Conservation (phyloP, 78 protist genomes). For the Dictyostelium discoideum region DNA sequence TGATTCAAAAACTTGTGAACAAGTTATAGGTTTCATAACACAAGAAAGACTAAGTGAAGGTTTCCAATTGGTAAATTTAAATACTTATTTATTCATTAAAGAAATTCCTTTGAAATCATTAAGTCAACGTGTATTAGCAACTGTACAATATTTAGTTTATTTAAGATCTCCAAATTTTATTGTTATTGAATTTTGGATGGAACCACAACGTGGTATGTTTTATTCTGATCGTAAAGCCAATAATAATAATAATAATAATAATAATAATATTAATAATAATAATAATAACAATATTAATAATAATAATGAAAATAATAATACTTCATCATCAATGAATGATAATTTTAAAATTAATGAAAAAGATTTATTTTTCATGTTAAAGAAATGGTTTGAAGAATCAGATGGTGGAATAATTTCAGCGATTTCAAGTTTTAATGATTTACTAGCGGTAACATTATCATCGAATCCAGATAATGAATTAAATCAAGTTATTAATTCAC, state of each 20-base stretch:
- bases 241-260: neutral
- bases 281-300: neutral
- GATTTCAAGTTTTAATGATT: constrained; percentile 45
- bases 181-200: constrained; percentile 79
- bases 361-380: constrained; percentile 8
- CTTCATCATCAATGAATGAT: neutral
- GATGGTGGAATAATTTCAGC: constrained; percentile 32
- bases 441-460: constrained; percentile 26
- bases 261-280: no score
- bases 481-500: neutral
- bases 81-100: constrained; percentile 55
- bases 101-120: constrained; percentile 28
- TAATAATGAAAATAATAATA: neutral
- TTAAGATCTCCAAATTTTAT: constrained; percentile 50
- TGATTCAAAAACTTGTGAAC: constrained; percentile 56
- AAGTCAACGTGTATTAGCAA: neutral
- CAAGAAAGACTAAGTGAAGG: constrained; percentile 75
- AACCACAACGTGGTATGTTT: constrained; percentile 66
- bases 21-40: constrained; percentile 38
- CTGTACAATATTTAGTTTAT: constrained; percentile 55
- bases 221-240: neutral
- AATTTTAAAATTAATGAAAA: constrained; percentile 7
- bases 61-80: constrained; percentile 36
- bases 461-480: constrained; percentile 40
- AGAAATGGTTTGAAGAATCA: constrained; percentile 65